A percentile compares a stretch with the other conserved stretches of the same genome.
These are phyloP conservation scores for Adansonia madagascariensis DNA, from an alignment of 441 rosid genomes.

Conservation along the genomic window DNA sequence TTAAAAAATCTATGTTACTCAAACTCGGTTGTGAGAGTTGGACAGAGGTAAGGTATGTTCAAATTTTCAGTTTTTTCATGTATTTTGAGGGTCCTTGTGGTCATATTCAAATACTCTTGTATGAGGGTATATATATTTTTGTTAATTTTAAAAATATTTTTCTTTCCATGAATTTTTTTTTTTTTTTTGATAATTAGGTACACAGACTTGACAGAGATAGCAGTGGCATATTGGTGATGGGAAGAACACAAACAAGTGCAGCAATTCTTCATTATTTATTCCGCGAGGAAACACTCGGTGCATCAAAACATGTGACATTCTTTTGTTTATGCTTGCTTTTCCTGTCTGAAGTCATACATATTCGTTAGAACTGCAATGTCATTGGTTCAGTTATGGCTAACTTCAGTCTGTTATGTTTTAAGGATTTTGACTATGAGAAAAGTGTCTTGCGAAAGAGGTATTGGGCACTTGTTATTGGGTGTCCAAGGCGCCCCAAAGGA, in stretches of 20 bases:
- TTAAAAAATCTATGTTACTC: background rate
- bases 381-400: slow-evolving; percentile 12
- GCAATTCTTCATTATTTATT: slow-evolving; percentile 81
- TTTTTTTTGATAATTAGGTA: slow-evolving; percentile 50
- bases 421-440: slow-evolving; percentile 53
- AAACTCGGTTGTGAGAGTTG: too few relatives aligned
- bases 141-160: background rate
- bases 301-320: slow-evolving; percentile 53
- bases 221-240: slow-evolving; percentile 94
- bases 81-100: background rate
- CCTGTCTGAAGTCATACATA: background rate
- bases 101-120: background rate
- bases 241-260: slow-evolving; percentile 79
- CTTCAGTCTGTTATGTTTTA: slow-evolving; percentile 20
- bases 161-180: slow-evolving; percentile 1
- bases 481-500: slow-evolving; percentile 66
- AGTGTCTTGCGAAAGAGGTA: slow-evolving; percentile 67
- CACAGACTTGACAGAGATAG: slow-evolving; percentile 95
- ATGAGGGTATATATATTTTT: background rate
- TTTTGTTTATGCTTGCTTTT: slow-evolving; percentile 24
- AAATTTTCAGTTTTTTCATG: too few relatives aligned
- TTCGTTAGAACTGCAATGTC: background rate
- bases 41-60: too few relatives aligned
- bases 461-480: slow-evolving; percentile 86
- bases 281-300: slow-evolving; percentile 82